Base-by-base conservation (phyloP, 148 eudicot species). In the Dysphania ambrosioides region DNA sequence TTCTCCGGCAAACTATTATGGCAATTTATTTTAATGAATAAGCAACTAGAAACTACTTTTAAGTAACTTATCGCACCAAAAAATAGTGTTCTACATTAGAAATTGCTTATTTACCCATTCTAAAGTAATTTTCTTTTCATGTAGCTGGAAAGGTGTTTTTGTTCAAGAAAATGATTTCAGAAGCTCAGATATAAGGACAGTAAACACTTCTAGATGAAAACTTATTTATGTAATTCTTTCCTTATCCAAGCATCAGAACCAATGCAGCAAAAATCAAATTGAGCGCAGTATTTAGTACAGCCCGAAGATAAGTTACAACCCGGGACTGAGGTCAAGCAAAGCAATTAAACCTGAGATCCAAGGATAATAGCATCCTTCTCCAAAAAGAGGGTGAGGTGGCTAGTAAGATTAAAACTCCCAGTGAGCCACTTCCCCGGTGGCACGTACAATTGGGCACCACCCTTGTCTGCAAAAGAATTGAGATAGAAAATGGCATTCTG, bases 321-420 rank as follows among this genome's bases (percentile, higher is more conserved):
- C n/a, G n/a, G 0, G 36, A 60, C 32, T 26, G 8, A 41, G 11
- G 38, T 57, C 35, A 35, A 77, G 71, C 55, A 63, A 58, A 21
- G 56, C 61, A 62, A 74, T 4, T 70, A 71, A 78, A 87, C 91
- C 91, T 87, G 91, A 30, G 91, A 83, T 68, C 87, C 91, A 68
- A 87, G 81, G 66, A 87, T 80, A 55, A 79, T 49, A 32, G 88
- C 88, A 66, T 83, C 88, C 58, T 80, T 85, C 78, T 86, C 88
- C 84, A 87, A 75, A 84, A 87, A 87, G 70, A 87, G 84, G 8
- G 91, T 87, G 68, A 87, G 88, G 72, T 87, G 91, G 78, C 86
- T 87, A 9, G 88, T 87, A 40, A 87, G 91, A 75, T 84, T 86
- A 76, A 87, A 75, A 79, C 88, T 85, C 41, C 88, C 88, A 0